phyloP scores from a whole-genome alignment of 129 eudicot species.

The Saussurea involucrata region DNA sequence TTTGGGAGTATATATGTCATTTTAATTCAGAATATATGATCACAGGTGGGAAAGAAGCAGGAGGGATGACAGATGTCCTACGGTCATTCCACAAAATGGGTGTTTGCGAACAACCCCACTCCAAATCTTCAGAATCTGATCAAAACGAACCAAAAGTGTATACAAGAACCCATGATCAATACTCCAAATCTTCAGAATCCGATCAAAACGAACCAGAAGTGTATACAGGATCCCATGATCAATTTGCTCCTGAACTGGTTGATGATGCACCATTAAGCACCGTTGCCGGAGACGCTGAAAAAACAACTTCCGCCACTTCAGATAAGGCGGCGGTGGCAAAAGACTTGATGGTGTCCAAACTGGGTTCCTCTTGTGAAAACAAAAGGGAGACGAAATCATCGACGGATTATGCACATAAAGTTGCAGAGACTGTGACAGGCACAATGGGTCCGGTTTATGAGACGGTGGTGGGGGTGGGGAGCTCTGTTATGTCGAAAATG shows the following conservation, averaged over 20 bases:
- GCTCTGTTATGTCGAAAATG: conserved; percentile 35
- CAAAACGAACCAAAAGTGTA: not conserved
- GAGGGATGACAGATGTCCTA: conserved; percentile 34
- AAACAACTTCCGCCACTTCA: no score
- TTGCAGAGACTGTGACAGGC: conserved; percentile 30
- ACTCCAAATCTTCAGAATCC: not conserved
- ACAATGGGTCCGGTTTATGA: conserved; percentile 48
- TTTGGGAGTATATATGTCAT: not conserved
- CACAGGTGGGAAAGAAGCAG: conserved; percentile 46
- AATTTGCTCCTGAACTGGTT: conserved; percentile 8
- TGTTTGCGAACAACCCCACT: conserved; percentile 6
- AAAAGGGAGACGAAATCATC: conserved; percentile 5
- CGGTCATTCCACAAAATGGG: conserved; percentile 37
- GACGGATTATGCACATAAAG: conserved; percentile 39
- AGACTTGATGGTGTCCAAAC: conserved; percentile 39
- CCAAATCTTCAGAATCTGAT: conserved; percentile 7
- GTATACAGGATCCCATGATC: conserved; percentile 17
- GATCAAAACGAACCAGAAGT: not conserved
- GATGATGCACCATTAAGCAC: conserved; percentile 31
- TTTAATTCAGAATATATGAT: not conserved
- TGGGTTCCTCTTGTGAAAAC: conserved; percentile 20
- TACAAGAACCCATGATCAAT: conserved; percentile 22
- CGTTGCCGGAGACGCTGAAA: not conserved
- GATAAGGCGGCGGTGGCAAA: conserved; percentile 43
- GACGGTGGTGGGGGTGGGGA: conserved; percentile 38